These are phyloP conservation scores for Alnus glutinosa DNA, from an alignment of 306 rosid species.

Conservation along the genomic window DNA sequence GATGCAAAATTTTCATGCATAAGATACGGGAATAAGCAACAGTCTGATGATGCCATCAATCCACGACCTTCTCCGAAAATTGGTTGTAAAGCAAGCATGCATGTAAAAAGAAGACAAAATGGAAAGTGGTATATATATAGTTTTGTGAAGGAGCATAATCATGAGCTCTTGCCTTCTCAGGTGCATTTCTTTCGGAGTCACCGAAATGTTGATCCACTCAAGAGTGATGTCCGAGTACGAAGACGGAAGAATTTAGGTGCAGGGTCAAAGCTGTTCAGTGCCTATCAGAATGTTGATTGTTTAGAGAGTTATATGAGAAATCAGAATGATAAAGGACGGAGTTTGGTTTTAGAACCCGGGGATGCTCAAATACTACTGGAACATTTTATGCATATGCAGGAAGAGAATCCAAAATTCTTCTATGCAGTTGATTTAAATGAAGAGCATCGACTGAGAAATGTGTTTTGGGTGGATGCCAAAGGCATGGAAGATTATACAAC, in stretches of 20 bases:
- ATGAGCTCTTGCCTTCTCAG: constrained; percentile 61
- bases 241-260: constrained; percentile 49
- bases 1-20: constrained; percentile 69
- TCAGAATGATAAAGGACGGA: constrained; percentile 48
- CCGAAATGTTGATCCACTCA: constrained; percentile 47
- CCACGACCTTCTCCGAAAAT: constrained; percentile 69
- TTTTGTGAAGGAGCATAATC: constrained; percentile 63
- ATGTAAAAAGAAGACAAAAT: constrained; percentile 59
- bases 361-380: constrained; percentile 62
- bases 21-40: constrained; percentile 67
- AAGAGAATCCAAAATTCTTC: constrained; percentile 61
- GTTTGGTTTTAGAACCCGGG: constrained; percentile 52
- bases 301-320: constrained; percentile 48
- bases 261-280: constrained; percentile 45
- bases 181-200: constrained; percentile 64
- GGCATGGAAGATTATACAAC: constrained; percentile 54
- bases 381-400: constrained; percentile 60
- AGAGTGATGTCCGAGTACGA: constrained; percentile 55
- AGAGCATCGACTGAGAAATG: constrained; percentile 61
- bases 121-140: constrained; percentile 63
- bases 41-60: constrained; percentile 66
- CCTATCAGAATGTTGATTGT: constrained; percentile 60
- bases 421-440: constrained; percentile 65
- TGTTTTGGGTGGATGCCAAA: constrained; percentile 68
- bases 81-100: constrained; percentile 69